Percentiles rank a stretch among this genome's conserved stretches.
Evolutionary conservation across 257 asterid genomes (phyloP).

Genomic region (Coffea canephora): DNA sequence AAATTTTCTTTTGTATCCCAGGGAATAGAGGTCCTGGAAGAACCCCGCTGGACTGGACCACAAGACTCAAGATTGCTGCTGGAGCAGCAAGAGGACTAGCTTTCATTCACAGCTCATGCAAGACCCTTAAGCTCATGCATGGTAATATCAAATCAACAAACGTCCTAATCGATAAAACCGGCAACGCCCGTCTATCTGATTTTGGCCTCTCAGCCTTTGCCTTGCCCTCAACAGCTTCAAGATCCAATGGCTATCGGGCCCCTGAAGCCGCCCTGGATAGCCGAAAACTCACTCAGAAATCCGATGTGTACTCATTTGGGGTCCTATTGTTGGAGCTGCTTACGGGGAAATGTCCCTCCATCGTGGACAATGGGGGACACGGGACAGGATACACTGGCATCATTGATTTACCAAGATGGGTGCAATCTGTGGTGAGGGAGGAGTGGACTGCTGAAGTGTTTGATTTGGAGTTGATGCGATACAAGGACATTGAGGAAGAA

Average conservation of each 20-base stretch:
- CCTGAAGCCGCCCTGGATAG: conserved; percentile 67
- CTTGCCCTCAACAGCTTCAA: conserved; percentile 44
- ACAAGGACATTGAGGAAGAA: conserved; percentile 85
- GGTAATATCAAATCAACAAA: conserved; percentile 94
- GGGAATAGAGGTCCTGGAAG: conserved; percentile 97
- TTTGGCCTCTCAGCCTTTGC: conserved; percentile 70
- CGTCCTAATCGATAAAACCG: conserved; percentile 60
- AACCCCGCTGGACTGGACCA: conserved; percentile 93
- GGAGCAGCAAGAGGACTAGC: conserved; percentile 83
- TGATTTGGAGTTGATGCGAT: conserved; percentile 97
- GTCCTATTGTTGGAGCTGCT: conserved; percentile 81
- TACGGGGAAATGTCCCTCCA: conserved; percentile 79
- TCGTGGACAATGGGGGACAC: conserved; percentile 41
- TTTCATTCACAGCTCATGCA: conserved; percentile 66
- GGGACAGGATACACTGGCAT: conserved; percentile 53
- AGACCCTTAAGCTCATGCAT: conserved; percentile 63
- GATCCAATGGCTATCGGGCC: conserved; percentile 75
- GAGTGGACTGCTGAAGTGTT: conserved; percentile 99
- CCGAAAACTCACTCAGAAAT: conserved; percentile 59
- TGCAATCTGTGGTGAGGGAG: conserved; percentile 92
- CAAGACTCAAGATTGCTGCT: conserved; percentile 68
- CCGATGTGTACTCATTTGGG: conserved; percentile 83
- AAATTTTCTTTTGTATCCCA: conserved; percentile 20
- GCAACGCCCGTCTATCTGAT: conserved; percentile 70
- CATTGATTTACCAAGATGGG: conserved; percentile 92